A percentile compares a stretch with the other conserved stretches of the same genome.
phyloP scores from a whole-genome alignment of 306 rosid species.

The Inga oerstediana region DNA sequence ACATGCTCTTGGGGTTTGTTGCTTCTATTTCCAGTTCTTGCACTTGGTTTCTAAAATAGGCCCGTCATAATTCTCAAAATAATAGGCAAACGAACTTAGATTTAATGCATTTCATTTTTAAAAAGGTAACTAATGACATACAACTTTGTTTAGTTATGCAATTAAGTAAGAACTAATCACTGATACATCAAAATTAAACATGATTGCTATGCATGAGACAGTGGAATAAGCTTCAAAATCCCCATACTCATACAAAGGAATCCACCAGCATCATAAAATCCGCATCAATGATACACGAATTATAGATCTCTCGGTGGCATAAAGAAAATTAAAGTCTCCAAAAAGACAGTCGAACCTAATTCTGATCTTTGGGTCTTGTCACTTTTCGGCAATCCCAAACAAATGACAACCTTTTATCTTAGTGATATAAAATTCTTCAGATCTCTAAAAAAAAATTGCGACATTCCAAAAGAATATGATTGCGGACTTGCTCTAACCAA shows the following conservation, averaged over 20 bases:
- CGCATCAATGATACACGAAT: neutral
- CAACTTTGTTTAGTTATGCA: neutral
- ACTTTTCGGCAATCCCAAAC: neutral
- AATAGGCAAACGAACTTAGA: neutral
- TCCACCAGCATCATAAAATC: neutral
- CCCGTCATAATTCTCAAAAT: neutral
- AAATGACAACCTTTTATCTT: neutral
- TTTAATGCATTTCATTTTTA: neutral
- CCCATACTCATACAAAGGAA: neutral
- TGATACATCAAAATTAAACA: neutral
- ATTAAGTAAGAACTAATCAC: neutral
- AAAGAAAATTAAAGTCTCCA: neutral
- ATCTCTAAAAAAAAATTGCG: neutral
- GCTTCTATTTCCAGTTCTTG: neutral
- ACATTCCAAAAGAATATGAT: neutral
- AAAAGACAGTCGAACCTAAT: neutral
- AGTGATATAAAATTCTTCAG: neutral
- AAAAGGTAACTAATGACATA: neutral
- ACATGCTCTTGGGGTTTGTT: neutral
- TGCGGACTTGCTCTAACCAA: neutral
- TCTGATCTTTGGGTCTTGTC: neutral
- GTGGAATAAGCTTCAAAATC: neutral
- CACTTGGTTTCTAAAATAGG: neutral
- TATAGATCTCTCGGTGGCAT: too few relatives aligned
- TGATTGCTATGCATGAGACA: too few relatives aligned